Base-by-base conservation (phyloP, 2,329 filamentous ascomycete genomes). In the Salinomyces thailandicus region DNA sequence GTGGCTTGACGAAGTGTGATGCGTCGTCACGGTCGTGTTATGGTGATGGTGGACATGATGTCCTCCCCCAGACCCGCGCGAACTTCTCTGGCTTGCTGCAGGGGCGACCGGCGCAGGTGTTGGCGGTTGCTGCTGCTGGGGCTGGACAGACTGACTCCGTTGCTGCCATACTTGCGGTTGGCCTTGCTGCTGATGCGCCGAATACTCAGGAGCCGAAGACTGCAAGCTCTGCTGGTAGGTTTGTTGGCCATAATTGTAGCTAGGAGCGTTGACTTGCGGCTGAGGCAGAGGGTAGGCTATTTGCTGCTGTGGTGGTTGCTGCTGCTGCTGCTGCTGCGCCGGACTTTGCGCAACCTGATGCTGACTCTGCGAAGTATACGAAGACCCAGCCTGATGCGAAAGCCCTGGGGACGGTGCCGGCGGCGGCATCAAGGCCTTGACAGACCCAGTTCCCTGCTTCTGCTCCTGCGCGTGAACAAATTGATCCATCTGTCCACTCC, bases 111-210 rank as follows among this genome's bases (percentile, higher is more conserved):
- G n/a, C n/a, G n/a, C n/a, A 26, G 20, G 2, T 26, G 22, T 26
- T 38, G 18, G 16, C 14, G 26, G 29, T 19, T 30, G 31, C 6
- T 33, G 29, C 29, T 38, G 36, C 14, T 33, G 16, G 2, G 13
- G 36, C 5, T 27, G 13, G 5, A 19, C n/a, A 8, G 29, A 12
- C 5, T 29, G 27, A 9, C 8, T 29, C 14, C 13, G 13, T 29
- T 11, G 27, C 13, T 15, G 6, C 2, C 15, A 14, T 17, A 18
- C 15, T 18, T 3, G 15, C 15, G 31, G 17, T 17, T 18, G 31
- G 18, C 2, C 11, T 18, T 18, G 17, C 31, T 18, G 14, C 9
- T 18, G 2, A 18, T 2, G 6, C 9, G 7, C 9, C 31, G 18
- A 9, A 29, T 6, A 15, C 11, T 12, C 11, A n/a, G 5, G 27